Percentiles rank a stretch among this genome's conserved stretches.
Conservation (phyloP, 106 monocot species). For the Dioscorea zingiberensis region DNA sequence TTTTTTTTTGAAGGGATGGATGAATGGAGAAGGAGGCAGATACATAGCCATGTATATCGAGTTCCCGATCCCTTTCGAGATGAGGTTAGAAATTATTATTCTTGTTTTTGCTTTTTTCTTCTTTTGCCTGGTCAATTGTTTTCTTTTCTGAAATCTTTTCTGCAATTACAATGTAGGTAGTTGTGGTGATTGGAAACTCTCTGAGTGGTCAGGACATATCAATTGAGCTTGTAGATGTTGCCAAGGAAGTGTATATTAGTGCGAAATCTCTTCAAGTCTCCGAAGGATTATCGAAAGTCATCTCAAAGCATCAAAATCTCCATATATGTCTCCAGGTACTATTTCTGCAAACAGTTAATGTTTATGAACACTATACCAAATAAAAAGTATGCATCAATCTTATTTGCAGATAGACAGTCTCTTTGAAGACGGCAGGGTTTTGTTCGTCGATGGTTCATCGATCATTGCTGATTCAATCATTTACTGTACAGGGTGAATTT, state of each 20-base stretch:
- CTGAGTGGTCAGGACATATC: slow-evolving; percentile 64
- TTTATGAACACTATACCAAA: too few relatives aligned
- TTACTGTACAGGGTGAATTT: slow-evolving; percentile 60
- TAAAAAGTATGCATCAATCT: too few relatives aligned
- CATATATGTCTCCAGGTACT: slow-evolving; percentile 40
- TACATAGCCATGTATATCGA: slow-evolving; percentile 67
- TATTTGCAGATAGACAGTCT: slow-evolving; percentile 38
- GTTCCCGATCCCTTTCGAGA: slow-evolving; percentile 37
- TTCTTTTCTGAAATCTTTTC: too few relatives aligned
- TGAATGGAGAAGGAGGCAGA: slow-evolving; percentile 54
- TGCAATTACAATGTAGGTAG: slow-evolving; percentile 20
- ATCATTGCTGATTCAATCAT: slow-evolving; percentile 49
- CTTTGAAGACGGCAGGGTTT: slow-evolving; percentile 43
- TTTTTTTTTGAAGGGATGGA: slow-evolving; percentile 32
- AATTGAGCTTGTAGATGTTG: slow-evolving; percentile 41
- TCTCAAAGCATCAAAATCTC: slow-evolving; percentile 34
- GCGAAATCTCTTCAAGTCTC: slow-evolving; percentile 44
- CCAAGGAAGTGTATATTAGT: slow-evolving; percentile 54
- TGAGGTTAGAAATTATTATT: slow-evolving; percentile 22
- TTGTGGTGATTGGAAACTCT: slow-evolving; percentile 54
- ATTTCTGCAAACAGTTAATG: too few relatives aligned
- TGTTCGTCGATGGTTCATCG: slow-evolving; percentile 37
- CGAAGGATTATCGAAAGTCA: slow-evolving; percentile 35
- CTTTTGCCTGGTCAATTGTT: too few relatives aligned
- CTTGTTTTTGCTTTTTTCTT: too few relatives aligned